These are phyloP conservation scores for Canna indica DNA, from an alignment of 176 grass and related monocot species.

Conservation along the genomic window DNA sequence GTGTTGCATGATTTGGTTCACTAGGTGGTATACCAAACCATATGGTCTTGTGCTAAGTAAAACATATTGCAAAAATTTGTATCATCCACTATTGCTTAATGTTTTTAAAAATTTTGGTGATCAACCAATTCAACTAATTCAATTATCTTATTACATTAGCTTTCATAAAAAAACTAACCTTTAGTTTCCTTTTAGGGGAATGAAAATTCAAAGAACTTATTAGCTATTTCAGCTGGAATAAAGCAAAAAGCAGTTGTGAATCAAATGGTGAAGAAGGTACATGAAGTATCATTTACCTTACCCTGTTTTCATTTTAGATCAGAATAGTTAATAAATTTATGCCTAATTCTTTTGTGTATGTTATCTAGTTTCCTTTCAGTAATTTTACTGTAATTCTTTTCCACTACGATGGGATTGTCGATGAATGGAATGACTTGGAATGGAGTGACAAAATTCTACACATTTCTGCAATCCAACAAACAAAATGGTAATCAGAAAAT, in stretches of 20 bases:
- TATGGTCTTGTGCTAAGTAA: too few species aligned
- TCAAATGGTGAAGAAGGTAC: slow-evolving; percentile 3
- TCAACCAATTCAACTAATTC: too few species aligned
- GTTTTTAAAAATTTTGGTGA: too few species aligned
- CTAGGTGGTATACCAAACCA: too few species aligned
- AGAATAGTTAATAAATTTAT: too few species aligned
- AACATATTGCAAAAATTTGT: too few species aligned
- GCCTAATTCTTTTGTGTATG: too few species aligned
- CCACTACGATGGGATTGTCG: slow-evolving; percentile 1
- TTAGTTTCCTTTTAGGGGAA: neutral
- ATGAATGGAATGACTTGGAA: neutral
- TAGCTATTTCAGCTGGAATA: neutral
- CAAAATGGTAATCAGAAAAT: neutral
- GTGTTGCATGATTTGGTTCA: too few species aligned
- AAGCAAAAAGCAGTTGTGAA: slow-evolving; percentile 1
- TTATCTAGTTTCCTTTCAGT: neutral
- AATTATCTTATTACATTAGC: too few species aligned
- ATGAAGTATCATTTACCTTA: too few species aligned
- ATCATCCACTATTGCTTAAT: too few species aligned
- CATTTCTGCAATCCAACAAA: slow-evolving; percentile 4
- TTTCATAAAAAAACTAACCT: too few species aligned
- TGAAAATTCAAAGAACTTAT: neutral
- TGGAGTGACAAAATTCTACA: neutral
- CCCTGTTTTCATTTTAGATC: neutral
- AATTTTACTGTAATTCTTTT: slow-evolving; percentile 7